phyloP scores from a whole-genome alignment of 1,284 basidiomycete genomes.

The Trichosporon sp. region DNA sequence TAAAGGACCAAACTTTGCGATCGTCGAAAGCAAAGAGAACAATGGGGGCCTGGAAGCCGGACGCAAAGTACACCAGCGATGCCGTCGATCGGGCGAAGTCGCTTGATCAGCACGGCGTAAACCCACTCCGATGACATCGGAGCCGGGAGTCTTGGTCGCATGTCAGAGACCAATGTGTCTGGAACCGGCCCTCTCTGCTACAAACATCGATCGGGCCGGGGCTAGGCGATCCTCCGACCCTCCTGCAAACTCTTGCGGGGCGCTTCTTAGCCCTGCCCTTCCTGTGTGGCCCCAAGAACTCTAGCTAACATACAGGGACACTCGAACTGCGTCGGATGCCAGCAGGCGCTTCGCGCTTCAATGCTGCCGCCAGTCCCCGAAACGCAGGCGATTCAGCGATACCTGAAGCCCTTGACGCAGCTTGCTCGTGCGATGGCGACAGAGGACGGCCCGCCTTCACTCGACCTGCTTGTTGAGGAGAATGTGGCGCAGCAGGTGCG shows the following conservation, averaged over 20 bases:
- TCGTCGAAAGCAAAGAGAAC: not conserved
- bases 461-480: conserved; percentile 41
- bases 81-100: not conserved
- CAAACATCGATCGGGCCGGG: too few species aligned
- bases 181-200: too few species aligned
- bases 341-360: conserved; percentile 40
- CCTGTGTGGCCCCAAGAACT: too few species aligned
- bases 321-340: conserved; percentile 46
- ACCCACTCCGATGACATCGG: not conserved
- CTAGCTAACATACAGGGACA: conserved; percentile 32
- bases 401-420: conserved; percentile 36
- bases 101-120: not conserved
- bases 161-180: too few species aligned
- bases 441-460: conserved; percentile 44
- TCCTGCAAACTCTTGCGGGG: too few species aligned
- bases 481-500: conserved; percentile 43
- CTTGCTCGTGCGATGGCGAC: conserved; percentile 33
- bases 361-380: conserved; percentile 32
- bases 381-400: conserved; percentile 38
- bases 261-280: too few species aligned
- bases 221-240: too few species aligned
- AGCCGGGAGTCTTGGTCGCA: too few species aligned
- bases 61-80: not conserved
- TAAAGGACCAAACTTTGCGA: not conserved
- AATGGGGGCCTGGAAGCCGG: not conserved